Percentiles rank a stretch among this genome's conserved stretches.
Evolutionary conservation across 306 rosid species (phyloP).

Genomic region (Acacia melanoxylon): DNA sequence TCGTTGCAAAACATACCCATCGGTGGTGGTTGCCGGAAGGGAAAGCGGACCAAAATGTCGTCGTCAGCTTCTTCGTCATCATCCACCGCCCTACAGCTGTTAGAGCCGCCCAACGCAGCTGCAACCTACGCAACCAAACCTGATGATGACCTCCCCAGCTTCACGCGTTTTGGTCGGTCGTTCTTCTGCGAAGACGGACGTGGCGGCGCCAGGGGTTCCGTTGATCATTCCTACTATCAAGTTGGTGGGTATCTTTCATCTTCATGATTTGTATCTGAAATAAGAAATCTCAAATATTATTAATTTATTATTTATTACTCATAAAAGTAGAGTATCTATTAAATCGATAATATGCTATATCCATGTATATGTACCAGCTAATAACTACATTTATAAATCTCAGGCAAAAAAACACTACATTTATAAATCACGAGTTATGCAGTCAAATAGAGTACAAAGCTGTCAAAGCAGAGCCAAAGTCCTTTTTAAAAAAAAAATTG

Average conservation of each 20-base stretch:
- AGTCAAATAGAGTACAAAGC: not conserved
- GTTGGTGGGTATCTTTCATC: conserved; percentile 40
- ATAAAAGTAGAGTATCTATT: too few relatives aligned
- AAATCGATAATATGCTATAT: too few relatives aligned
- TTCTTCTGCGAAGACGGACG: not conserved
- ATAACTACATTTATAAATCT: too few relatives aligned
- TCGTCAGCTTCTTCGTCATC: not conserved
- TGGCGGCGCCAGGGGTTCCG: not conserved
- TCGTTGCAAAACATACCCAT: conserved; percentile 64
- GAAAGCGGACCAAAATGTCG: conserved; percentile 39
- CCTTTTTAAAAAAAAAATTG: not conserved
- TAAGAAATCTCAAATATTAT: too few relatives aligned
- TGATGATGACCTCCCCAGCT: not conserved
- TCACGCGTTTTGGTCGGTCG: not conserved
- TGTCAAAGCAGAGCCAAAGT: not conserved
- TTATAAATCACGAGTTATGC: not conserved
- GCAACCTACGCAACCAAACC: conserved; percentile 17
- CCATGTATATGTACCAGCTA: too few relatives aligned
- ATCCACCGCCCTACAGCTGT: not conserved
- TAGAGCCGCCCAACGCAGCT: not conserved
- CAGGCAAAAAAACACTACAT: too few relatives aligned
- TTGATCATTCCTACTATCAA: conserved; percentile 27
- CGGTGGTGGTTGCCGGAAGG: conserved; percentile 60
- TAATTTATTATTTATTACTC: too few relatives aligned
- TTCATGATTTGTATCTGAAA: too few relatives aligned